These are phyloP conservation scores for Salinomyces thailandicus DNA, from an alignment of 2,329 filamentous ascomycete genomes.

Conservation along the genomic window DNA sequence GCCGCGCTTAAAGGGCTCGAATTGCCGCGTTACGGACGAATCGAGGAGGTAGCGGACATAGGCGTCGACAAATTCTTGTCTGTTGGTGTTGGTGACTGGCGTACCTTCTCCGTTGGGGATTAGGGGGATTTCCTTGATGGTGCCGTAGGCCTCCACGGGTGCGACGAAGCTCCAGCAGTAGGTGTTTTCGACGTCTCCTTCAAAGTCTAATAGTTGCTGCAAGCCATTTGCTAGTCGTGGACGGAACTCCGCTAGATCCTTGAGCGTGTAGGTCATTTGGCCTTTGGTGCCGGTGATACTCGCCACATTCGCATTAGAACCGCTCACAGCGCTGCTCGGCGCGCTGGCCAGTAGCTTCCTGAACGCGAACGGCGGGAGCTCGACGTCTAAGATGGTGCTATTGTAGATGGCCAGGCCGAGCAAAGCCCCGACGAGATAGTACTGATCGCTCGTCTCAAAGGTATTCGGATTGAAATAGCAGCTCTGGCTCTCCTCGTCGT, in stretches of 20 bases:
- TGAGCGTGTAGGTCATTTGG: slow-evolving; percentile 60
- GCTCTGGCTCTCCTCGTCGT: slow-evolving; percentile 80
- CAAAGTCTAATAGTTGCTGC: slow-evolving; percentile 65
- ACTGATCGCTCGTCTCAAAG: slow-evolving; percentile 85
- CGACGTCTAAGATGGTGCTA: slow-evolving; percentile 81
- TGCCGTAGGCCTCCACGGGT: slow-evolving; percentile 67
- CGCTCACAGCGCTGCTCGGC: slow-evolving; percentile 49
- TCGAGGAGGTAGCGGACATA: slow-evolving; percentile 77
- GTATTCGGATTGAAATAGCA: slow-evolving; percentile 91
- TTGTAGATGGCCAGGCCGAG: slow-evolving; percentile 90
- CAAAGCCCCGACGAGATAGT: slow-evolving; percentile 78
- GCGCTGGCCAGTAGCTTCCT: slow-evolving; percentile 73
- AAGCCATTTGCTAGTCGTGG: slow-evolving; percentile 67
- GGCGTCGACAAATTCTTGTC: slow-evolving; percentile 74
- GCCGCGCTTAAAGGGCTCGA: slow-evolving; percentile 85
- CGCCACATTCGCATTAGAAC: slow-evolving; percentile 34
- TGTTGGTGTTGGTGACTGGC: slow-evolving; percentile 73
- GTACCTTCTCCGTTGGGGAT: slow-evolving; percentile 62
- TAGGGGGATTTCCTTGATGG: slow-evolving; percentile 55
- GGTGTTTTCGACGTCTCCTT: slow-evolving; percentile 69
- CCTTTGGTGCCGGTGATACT: slow-evolving; percentile 24
- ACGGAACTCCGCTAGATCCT: slow-evolving; percentile 73
- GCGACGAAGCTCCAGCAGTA: slow-evolving; percentile 77
- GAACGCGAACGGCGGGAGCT: slow-evolving; percentile 80
- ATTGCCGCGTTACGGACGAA: slow-evolving; percentile 65